These are phyloP conservation scores for Calonectria naviculata DNA, from an alignment of 2,329 filamentous ascomycete genomes.

Conservation along the genomic window DNA sequence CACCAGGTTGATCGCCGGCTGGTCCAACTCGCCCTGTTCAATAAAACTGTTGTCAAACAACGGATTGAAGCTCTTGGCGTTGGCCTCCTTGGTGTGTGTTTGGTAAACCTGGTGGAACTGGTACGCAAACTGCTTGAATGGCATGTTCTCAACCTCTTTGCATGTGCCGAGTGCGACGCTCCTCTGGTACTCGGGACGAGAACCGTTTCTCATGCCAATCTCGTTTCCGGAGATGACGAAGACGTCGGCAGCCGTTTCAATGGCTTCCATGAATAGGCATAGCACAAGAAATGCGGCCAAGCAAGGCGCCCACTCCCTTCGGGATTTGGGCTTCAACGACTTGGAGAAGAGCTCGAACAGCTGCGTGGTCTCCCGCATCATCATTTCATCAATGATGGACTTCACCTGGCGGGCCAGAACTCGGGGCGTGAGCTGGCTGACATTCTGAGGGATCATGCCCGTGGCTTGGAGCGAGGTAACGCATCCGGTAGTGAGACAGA, in stretches of 20 bases:
- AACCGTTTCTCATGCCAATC: conserved; percentile 54
- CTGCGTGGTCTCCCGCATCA: conserved; percentile 61
- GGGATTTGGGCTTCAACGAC: conserved; percentile 64
- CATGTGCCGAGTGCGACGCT: conserved; percentile 59
- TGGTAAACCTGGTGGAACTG: conserved; percentile 71
- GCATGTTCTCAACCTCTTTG: conserved; percentile 66
- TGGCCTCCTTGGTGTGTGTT: conserved; percentile 63
- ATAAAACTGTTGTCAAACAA: conserved; percentile 57
- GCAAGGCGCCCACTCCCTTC: conserved; percentile 67
- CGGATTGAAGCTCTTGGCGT: conserved; percentile 65
- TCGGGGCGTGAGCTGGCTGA: conserved; percentile 60
- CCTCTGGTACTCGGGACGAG: conserved; percentile 51
- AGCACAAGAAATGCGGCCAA: conserved; percentile 67
- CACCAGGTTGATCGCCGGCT: conserved; percentile 58
- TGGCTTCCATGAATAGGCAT: conserved; percentile 68
- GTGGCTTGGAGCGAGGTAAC: conserved; percentile 54
- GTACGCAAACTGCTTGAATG: conserved; percentile 69
- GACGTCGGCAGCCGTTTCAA: conserved; percentile 63
- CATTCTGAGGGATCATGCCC: conserved; percentile 56
- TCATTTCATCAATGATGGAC: conserved; percentile 65
- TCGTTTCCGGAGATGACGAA: conserved; percentile 65
- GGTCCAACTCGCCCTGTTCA: conserved; percentile 58
- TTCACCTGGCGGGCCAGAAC: conserved; percentile 69
- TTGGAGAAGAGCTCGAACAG: conserved; percentile 65
- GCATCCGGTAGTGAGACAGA: conserved; percentile 60